A percentile compares a stretch with the other conserved stretches of the same genome.
phyloP scores from a whole-genome alignment of 2,329 filamentous ascomycete species.

The Fonsecaea multimorphosa region DNA sequence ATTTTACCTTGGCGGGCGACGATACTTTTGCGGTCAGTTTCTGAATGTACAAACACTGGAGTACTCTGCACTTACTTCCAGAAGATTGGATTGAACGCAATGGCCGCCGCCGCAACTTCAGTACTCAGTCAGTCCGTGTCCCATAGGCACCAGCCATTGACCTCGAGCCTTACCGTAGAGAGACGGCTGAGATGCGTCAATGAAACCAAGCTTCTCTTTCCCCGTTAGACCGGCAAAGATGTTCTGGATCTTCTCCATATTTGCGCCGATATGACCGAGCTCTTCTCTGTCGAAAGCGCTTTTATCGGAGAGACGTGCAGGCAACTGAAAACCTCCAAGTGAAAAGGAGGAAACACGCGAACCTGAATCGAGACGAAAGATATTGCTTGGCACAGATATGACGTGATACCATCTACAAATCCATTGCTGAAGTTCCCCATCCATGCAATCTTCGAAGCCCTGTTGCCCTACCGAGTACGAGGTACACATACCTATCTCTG shows the following conservation, averaged over 20 bases:
- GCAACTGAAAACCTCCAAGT: not conserved
- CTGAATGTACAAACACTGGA: constrained; percentile 16
- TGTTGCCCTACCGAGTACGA: no score
- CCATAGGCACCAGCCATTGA: constrained; percentile 13
- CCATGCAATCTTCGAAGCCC: not conserved
- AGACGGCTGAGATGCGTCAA: constrained; percentile 30
- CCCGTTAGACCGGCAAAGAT: constrained; percentile 36
- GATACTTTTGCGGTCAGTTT: constrained; percentile 61
- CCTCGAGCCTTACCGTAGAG: constrained; percentile 35
- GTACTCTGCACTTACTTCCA: constrained; percentile 79
- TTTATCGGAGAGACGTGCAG: not conserved
- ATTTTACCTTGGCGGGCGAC: constrained; percentile 76
- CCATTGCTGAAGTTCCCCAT: not conserved
- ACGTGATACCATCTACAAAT: constrained; percentile 6
- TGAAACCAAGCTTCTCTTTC: constrained; percentile 37
- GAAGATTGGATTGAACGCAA: constrained; percentile 97
- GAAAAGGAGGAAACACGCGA: constrained; percentile 2
- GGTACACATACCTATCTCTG: not conserved
- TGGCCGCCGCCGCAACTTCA: constrained; percentile 79
- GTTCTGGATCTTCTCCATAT: constrained; percentile 38
- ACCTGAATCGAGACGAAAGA: not conserved
- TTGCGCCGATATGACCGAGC: not conserved
- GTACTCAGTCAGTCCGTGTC: constrained; percentile 8
- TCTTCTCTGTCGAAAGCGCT: not conserved
- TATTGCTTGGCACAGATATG: constrained; percentile 1